Percentiles rank a stretch among this genome's conserved stretches.
These are phyloP conservation scores for Macroventuria anomochaeta DNA, from an alignment of 2,329 filamentous ascomycete species.

Conservation along the genomic window DNA sequence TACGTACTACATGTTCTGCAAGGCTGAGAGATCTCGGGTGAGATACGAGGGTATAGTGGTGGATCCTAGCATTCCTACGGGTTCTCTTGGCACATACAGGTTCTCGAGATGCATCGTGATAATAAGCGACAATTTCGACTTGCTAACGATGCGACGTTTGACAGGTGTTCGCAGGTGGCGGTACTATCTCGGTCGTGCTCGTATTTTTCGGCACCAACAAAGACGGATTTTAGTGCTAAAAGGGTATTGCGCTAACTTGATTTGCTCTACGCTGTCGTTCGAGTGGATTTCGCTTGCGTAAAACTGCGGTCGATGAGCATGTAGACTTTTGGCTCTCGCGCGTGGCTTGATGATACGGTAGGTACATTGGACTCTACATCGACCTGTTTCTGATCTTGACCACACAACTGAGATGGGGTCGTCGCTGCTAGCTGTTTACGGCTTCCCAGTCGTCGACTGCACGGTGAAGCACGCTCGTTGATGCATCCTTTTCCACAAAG, in stretches of 20 bases:
- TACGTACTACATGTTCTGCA: not conserved
- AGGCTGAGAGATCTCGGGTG: constrained; percentile 1
- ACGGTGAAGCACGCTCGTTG: no score
- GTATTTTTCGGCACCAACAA: not conserved
- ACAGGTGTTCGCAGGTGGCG: not conserved
- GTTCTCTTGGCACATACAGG: not conserved
- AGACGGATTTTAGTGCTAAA: not conserved
- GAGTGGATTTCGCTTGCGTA: not conserved
- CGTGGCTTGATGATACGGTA: not conserved
- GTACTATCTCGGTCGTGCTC: not conserved
- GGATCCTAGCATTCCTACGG: not conserved
- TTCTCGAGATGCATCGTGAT: not conserved
- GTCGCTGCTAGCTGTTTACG: no score
- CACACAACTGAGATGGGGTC: no score
- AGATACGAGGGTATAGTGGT: not conserved
- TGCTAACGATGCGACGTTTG: not conserved
- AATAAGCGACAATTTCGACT: not conserved
- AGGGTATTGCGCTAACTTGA: not conserved
- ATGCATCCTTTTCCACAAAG: no score
- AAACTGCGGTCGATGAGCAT: not conserved
- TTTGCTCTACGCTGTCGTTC: not conserved
- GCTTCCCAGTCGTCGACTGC: no score
- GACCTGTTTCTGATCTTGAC: not conserved
- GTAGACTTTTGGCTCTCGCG: not conserved
- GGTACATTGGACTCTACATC: not conserved